These are phyloP conservation scores for Phytopythium kandeliae DNA, from an alignment of 352 stramenopile species.

Conservation along the genomic window DNA sequence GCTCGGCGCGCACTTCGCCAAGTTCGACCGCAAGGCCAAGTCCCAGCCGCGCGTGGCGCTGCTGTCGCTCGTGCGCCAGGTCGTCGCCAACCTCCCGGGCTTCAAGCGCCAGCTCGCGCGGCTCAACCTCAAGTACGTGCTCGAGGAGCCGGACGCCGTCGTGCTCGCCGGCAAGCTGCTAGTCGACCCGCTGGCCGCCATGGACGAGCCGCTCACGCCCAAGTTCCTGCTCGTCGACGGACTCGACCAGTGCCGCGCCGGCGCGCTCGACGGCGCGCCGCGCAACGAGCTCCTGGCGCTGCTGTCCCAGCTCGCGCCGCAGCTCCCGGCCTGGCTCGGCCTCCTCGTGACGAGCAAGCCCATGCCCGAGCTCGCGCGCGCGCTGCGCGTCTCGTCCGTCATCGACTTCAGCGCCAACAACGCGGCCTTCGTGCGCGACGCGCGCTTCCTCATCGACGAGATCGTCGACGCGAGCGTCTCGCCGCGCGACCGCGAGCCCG, in stretches of 20 bases:
- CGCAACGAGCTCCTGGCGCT: slow-evolving; percentile 72
- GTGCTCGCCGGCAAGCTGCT: slow-evolving; percentile 70
- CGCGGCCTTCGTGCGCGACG: slow-evolving; percentile 48
- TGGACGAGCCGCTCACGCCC: slow-evolving; percentile 54
- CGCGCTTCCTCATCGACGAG: slow-evolving; percentile 46
- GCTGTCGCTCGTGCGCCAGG: slow-evolving; percentile 77
- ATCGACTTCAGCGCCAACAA: slow-evolving; percentile 75
- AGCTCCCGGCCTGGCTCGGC: slow-evolving; percentile 65
- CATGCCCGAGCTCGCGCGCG: slow-evolving; percentile 44
- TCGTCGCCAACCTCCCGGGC: slow-evolving; percentile 49
- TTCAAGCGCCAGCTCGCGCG: slow-evolving; percentile 82
- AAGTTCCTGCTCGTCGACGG: slow-evolving; percentile 72
- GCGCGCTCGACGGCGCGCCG: neutral
- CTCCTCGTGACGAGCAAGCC: slow-evolving; percentile 70
- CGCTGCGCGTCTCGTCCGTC: slow-evolving; percentile 60
- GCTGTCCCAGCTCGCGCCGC: slow-evolving; percentile 45
- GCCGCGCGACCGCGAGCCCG: slow-evolving; percentile 31
- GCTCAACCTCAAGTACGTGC: slow-evolving; percentile 78
- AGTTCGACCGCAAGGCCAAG: slow-evolving; percentile 76
- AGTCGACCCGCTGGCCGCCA: slow-evolving; percentile 58
- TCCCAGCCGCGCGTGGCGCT: slow-evolving; percentile 64
- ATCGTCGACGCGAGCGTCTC: slow-evolving; percentile 41
- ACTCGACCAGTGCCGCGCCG: slow-evolving; percentile 61
- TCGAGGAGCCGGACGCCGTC: slow-evolving; percentile 67
- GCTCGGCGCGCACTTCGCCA: slow-evolving; percentile 60